Percentiles rank a stretch among this genome's conserved stretches.
Conservation (phyloP, 129 eudicot genomes). For the carrot (Daucus carota) region DH1_v3.0 NC_030388.2:25277001-25277500, state of each 20-base stretch:
- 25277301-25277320: slow-evolving; percentile 75
- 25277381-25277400: neutral
- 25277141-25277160: slow-evolving; percentile 22
- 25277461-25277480: too few relatives aligned
- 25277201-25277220: slow-evolving; percentile 86
- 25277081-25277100: neutral
- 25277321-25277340: slow-evolving; percentile 15
- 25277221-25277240: slow-evolving; percentile 77
- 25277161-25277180: slow-evolving; percentile 84
- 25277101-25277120: neutral
- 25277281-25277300: slow-evolving; percentile 60
- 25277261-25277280: slow-evolving; percentile 70
- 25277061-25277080: neutral
- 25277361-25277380: neutral
- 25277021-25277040: too few relatives aligned
- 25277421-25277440: neutral
- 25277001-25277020: too few relatives aligned
- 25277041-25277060: too few relatives aligned
- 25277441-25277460: neutral
- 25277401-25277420: neutral
- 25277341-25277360: neutral
- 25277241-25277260: slow-evolving; percentile 65
- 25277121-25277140: neutral
- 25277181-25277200: slow-evolving; percentile 68
- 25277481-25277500: neutral